A percentile compares a stretch with the other conserved stretches of the same genome.
Conservation (phyloP, 1,139 yeast genomes). For the Yamadazyma taylorii region DNA sequence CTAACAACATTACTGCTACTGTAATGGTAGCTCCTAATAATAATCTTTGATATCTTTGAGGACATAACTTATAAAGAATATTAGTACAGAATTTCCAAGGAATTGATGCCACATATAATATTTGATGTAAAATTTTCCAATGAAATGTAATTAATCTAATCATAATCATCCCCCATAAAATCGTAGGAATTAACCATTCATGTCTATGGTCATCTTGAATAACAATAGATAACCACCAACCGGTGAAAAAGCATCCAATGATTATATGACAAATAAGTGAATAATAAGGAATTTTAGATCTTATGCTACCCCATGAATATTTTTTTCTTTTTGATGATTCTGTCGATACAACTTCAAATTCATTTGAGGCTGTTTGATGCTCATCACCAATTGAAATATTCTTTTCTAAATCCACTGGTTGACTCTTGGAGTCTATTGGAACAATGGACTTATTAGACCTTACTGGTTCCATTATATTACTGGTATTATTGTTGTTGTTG, state of each 20-base stretch:
- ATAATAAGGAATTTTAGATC: conserved; percentile 23
- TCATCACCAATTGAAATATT: conserved; percentile 7
- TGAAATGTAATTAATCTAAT: conserved; percentile 56
- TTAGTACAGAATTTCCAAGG: conserved; percentile 46
- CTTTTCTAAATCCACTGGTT: conserved; percentile 12
- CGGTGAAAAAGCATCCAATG: conserved; percentile 52
- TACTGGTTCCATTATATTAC: conserved; percentile 15
- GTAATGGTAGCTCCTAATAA: conserved; percentile 47
- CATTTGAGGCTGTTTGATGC: conserved; percentile 7
- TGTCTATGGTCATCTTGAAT: conserved; percentile 53
- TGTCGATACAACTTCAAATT: conserved; percentile 10
- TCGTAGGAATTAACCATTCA: conserved; percentile 65
- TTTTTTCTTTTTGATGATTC: conserved; percentile 9
- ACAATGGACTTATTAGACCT: conserved; percentile 14
- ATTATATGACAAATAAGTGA: conserved; percentile 30
- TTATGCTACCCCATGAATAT: conserved; percentile 14
- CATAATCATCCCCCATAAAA: conserved; percentile 55
- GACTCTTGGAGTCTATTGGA: conserved; percentile 3
- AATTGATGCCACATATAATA: conserved; percentile 22
- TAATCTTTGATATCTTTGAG: conserved; percentile 38
- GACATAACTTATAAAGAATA: conserved; percentile 40
- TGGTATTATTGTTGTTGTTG: too few species aligned
- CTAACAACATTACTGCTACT: conserved; percentile 49
- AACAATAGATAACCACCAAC: conserved; percentile 66
- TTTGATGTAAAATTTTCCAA: conserved; percentile 40